Conservation (phyloP, 805 yeast species). For the Debaryomyces maramus region DNA sequence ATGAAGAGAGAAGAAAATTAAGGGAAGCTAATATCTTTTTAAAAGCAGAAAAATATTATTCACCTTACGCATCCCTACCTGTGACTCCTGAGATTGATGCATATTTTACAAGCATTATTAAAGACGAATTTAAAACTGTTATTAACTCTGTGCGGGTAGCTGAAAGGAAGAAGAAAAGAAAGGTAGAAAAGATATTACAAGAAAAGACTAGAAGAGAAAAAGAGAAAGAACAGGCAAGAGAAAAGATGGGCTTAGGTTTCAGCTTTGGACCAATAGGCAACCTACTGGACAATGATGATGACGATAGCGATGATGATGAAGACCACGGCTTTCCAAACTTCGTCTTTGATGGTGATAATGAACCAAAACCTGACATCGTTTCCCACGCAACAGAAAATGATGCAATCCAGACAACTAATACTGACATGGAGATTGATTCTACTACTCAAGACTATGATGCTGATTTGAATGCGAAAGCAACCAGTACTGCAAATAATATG, state of each 20-base stretch:
- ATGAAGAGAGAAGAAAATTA: slow-evolving; percentile 17
- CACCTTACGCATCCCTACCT: slow-evolving; percentile 33
- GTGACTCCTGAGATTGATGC: slow-evolving; percentile 22
- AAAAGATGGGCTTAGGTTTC: slow-evolving; percentile 16
- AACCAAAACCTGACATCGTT: background rate
- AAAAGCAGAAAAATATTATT: slow-evolving; percentile 37
- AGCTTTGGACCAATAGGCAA: slow-evolving; percentile 11
- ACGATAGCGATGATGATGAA: slow-evolving; percentile 11
- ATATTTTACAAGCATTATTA: slow-evolving; percentile 22
- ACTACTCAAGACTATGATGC: background rate
- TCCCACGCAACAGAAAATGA: background rate
- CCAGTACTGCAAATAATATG: background rate
- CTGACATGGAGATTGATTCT: background rate
- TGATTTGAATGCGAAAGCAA: background rate
- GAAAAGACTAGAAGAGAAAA: slow-evolving; percentile 22
- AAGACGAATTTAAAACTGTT: slow-evolving; percentile 31
- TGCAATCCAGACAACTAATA: background rate
- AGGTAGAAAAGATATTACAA: slow-evolving; percentile 21
- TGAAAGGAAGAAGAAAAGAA: slow-evolving; percentile 27
- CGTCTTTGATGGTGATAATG: background rate
- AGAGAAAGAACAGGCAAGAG: slow-evolving; percentile 20
- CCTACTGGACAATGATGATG: slow-evolving; percentile 18
- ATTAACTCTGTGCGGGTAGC: slow-evolving; percentile 34
- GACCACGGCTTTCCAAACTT: slow-evolving; percentile 7
- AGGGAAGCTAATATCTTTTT: slow-evolving; percentile 33